These are phyloP conservation scores for Pachyrhizus erosus DNA, from an alignment of 306 rosid species.

Conservation along the genomic window DNA sequence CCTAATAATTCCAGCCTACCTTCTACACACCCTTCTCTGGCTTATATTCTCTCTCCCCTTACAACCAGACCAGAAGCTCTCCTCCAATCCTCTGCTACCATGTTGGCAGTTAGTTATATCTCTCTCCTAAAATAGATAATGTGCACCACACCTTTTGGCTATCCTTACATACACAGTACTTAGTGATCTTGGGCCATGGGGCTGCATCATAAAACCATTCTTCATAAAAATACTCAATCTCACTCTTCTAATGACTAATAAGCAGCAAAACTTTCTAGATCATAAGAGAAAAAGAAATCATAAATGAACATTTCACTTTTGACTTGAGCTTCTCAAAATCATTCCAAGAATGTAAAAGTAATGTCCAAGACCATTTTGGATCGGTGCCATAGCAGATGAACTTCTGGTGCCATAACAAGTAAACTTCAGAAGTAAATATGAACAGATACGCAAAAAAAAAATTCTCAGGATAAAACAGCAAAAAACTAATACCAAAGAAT, in stretches of 20 bases:
- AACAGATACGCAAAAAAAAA: constrained; percentile 3
- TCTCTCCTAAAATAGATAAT: neutral
- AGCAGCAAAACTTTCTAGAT: neutral
- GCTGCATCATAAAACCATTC: neutral
- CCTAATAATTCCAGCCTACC: neutral
- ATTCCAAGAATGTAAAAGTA: constrained; percentile 1
- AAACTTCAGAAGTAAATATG: constrained; percentile 16
- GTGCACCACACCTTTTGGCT: neutral
- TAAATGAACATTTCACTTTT: constrained; percentile 29
- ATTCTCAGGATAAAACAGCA: constrained; percentile 8
- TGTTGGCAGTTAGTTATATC: neutral
- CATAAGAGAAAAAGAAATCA: neutral
- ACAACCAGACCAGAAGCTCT: neutral
- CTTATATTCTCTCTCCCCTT: neutral
- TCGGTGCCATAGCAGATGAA: constrained; percentile 29
- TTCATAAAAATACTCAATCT: neutral
- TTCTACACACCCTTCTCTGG: neutral
- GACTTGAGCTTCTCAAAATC: constrained; percentile 26
- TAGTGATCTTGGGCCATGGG: neutral
- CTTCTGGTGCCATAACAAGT: constrained; percentile 24
- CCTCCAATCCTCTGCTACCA: neutral
- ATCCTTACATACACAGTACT: neutral
- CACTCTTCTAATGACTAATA: neutral
- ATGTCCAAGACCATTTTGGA: neutral
- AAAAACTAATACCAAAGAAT: constrained; percentile 14